Percentiles rank a stretch among this genome's conserved stretches.
Evolutionary conservation across 345 rosid species (phyloP).

Genomic region (Odontarrhena argentea): DNA sequence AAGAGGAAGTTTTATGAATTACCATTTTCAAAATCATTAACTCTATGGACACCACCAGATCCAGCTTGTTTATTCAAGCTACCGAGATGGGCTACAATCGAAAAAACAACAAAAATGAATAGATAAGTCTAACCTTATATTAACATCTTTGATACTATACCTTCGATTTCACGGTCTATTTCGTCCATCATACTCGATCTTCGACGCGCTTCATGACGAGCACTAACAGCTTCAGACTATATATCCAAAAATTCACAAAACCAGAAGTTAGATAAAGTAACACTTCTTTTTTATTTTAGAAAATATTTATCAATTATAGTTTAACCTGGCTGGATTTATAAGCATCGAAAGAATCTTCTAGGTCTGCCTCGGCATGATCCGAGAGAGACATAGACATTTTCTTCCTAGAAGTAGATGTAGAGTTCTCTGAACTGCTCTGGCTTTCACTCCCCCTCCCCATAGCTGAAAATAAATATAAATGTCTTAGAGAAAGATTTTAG

Average conservation of each 20-base stretch:
- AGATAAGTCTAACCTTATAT: neutral
- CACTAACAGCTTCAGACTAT: conserved; percentile 8
- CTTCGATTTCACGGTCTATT: neutral
- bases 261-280: neutral
- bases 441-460: too few species aligned
- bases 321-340: neutral
- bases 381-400: neutral
- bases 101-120: conserved; percentile 1
- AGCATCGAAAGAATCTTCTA: neutral
- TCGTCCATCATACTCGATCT: neutral
- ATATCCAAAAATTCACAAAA: conserved; percentile 23
- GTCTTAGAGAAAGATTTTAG: too few species aligned
- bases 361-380: conserved; percentile 5
- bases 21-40: neutral
- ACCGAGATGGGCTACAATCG: neutral
- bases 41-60: neutral
- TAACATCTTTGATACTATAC: neutral
- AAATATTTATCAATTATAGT: neutral
- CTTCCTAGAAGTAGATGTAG: too few species aligned
- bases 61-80: neutral
- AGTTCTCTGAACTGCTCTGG: too few species aligned
- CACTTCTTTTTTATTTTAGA: too few species aligned
- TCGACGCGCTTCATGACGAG: neutral
- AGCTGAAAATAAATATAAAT: too few species aligned
- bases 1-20: neutral